Evolutionary conservation across 768 basidiomycete genomes (phyloP).

Genomic region (Lentinula lateritia): DNA sequence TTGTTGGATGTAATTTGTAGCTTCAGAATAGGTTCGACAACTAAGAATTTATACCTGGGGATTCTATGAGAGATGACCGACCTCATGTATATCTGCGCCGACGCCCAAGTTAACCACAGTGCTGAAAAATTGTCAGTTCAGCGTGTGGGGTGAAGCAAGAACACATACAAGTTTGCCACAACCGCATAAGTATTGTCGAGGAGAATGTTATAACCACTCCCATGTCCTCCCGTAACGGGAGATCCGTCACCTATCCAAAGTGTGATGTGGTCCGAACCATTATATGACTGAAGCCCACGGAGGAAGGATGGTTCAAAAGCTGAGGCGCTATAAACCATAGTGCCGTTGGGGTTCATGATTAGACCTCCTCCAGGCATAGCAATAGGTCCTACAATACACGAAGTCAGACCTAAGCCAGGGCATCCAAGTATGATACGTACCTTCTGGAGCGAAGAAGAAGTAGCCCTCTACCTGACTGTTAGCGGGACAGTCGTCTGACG

Average conservation of each 20-base stretch:
- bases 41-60: background rate
- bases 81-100: background rate
- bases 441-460: background rate
- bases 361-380: background rate
- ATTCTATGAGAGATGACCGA: background rate
- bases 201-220: background rate
- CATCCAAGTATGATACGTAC: background rate
- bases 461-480: background rate
- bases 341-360: background rate
- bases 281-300: background rate
- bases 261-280: background rate
- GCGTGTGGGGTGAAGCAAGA: background rate
- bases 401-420: background rate
- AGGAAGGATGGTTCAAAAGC: background rate
- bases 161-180: slow-evolving; percentile 1
- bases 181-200: background rate
- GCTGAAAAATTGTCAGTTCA: background rate
- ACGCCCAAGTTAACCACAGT: background rate
- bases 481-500: background rate
- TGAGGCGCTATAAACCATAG: background rate
- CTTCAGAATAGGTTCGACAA: background rate
- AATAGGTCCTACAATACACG: background rate
- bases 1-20: background rate
- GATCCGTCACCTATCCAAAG: background rate
- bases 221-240: background rate